Percentiles rank a stretch among this genome's conserved stretches.
Evolutionary conservation across 768 basidiomycete species (phyloP).

Genomic region (Lactarius vividus): DNA sequence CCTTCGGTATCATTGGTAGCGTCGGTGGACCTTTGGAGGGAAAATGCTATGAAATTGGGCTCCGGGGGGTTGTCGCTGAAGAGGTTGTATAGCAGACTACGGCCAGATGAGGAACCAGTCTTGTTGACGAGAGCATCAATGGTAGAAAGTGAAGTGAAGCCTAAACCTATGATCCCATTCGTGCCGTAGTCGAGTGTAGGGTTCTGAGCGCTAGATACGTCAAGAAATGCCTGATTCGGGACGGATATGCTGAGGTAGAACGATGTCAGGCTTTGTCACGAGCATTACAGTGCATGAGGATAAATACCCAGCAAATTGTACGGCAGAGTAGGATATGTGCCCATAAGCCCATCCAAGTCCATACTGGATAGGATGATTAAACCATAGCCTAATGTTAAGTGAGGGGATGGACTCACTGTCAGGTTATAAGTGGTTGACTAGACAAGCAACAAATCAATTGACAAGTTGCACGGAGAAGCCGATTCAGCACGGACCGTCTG

Average conservation of each 20-base stretch:
- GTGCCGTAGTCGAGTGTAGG: conserved; percentile 73
- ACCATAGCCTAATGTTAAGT: neutral
- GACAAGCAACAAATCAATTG: conserved; percentile 27
- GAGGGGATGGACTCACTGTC: conserved; percentile 5
- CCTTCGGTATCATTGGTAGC: conserved; percentile 57
- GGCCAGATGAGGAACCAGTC: conserved; percentile 57
- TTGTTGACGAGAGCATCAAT: conserved; percentile 61
- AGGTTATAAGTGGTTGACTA: conserved; percentile 30
- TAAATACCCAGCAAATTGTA: conserved; percentile 68
- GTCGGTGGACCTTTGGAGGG: conserved; percentile 60
- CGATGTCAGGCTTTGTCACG: neutral
- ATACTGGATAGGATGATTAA: conserved; percentile 47
- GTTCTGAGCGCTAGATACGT: conserved; percentile 61
- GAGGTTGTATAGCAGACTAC: conserved; percentile 71
- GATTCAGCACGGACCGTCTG: conserved; percentile 44
- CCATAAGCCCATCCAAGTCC: conserved; percentile 80
- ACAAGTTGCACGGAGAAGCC: conserved; percentile 9
- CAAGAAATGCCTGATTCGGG: conserved; percentile 68
- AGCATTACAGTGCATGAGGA: neutral
- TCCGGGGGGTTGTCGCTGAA: conserved; percentile 65
- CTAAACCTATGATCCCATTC: conserved; percentile 69
- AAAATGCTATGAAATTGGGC: conserved; percentile 80
- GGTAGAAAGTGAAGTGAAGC: conserved; percentile 72
- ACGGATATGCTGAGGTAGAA: conserved; percentile 50
- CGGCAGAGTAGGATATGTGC: conserved; percentile 55